Percentiles rank a stretch among this genome's conserved stretches.
These are phyloP conservation scores for Scleromitrula shiraiana DNA, from an alignment of 2,329 filamentous ascomycete genomes.

Conservation along the genomic window DNA sequence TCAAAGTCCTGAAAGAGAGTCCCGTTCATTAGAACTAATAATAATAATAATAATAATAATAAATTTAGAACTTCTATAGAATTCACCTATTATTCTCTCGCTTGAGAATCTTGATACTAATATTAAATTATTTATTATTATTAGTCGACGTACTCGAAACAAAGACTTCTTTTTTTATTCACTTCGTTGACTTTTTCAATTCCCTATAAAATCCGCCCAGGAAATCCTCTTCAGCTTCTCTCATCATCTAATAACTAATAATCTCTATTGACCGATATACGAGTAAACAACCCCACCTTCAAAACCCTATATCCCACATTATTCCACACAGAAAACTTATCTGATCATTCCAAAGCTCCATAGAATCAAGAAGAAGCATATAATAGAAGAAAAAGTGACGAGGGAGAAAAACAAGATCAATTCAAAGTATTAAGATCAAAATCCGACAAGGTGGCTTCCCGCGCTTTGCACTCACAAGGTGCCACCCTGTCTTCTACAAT, in stretches of 20 bases:
- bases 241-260: background rate
- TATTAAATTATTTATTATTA: too few species aligned
- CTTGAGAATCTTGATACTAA: too few species aligned
- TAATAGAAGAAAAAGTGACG: background rate
- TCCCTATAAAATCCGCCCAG: too few species aligned
- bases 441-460: constrained; percentile 31
- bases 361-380: background rate
- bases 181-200: too few species aligned
- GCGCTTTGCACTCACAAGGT: constrained; percentile 51
- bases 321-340: background rate
- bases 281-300: background rate
- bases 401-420: background rate
- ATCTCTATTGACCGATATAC: background rate
- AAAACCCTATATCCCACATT: background rate
- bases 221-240: background rate
- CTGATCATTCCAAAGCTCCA: background rate
- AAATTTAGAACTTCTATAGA: too few species aligned
- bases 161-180: too few species aligned
- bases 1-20: too few species aligned
- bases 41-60: too few species aligned
- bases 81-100: too few species aligned
- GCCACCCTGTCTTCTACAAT: constrained; percentile 46
- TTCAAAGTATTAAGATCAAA: constrained; percentile 10
- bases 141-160: too few species aligned
- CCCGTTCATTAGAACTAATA: too few species aligned